Base-by-base conservation (phyloP, 2,329 filamentous ascomycete species). In the Epichloe amarillans region DNA sequence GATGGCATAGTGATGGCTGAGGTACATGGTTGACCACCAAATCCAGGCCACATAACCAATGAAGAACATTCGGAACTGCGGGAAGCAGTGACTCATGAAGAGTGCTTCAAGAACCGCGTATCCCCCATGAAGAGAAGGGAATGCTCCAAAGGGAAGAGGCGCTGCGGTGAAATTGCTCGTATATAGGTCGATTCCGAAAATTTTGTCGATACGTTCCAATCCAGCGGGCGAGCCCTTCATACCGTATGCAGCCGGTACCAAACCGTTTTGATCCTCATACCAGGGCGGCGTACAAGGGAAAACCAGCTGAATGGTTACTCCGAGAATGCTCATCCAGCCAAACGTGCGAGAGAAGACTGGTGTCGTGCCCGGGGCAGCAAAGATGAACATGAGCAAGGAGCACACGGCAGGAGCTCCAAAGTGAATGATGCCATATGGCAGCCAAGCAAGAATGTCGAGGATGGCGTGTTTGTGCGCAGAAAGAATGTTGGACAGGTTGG, bases 11-110 rank as follows among this genome's bases (percentile, higher is more conserved):
- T 97, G 91, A 69, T 97, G 91, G 62, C 88, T 94, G 49, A 97
- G 79, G 64, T 97, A 96, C 88, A 97, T 95, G 58, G 91, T 97
- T 12, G 90, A 86, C 89, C 91, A 97, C 87, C 89, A 96, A 61
- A 96, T 83, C 91, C 91, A 96, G 64, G 86, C 78, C 43, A 86
- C 85, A 68, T 96, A 97, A 56, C 79, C 75, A 56, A 90, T 78
- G 69, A 94, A 95, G 49, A 93, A 69, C 12, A 84, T 81, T 57
- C 86, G 82, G 57, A 94, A 77, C 54, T 80, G 82, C 4, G 91
- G 91, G 74, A 97, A 96, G 65, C 87, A 83, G 68, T 94, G 84
- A 67, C 84, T 87, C 83, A 97, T 86, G 74, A 96, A 95, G 15
- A 96, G 76, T 21, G 88, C 89, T 66, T 95, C 88, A 50, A 95